phyloP scores from a whole-genome alignment of 2,329 filamentous ascomycete species.

The Aspergillus candidus region DNA sequence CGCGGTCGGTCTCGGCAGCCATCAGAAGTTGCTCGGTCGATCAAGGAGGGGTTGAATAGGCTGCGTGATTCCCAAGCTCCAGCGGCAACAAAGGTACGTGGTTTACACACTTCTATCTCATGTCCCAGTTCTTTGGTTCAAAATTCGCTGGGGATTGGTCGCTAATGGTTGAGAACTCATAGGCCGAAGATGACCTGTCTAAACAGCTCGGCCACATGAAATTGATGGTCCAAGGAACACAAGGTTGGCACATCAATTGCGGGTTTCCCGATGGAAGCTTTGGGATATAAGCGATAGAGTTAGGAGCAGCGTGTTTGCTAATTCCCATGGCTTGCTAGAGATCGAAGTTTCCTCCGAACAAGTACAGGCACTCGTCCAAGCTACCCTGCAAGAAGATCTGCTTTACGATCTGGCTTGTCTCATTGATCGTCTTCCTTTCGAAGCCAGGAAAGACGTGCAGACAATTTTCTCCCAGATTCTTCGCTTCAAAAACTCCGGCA shows the following conservation, averaged over 20 bases:
- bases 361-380: slow-evolving; percentile 76
- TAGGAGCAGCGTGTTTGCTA: not conserved
- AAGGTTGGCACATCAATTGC: slow-evolving; percentile 50
- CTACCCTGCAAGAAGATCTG: slow-evolving; percentile 83
- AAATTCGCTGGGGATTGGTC: not conserved
- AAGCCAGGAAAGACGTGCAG: slow-evolving; percentile 91
- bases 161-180: slow-evolving; percentile 15
- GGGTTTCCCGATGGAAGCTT: not conserved
- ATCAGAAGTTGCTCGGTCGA: slow-evolving; percentile 55
- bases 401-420: slow-evolving; percentile 76
- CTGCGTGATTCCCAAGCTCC: slow-evolving; percentile 53
- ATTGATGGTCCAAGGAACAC: slow-evolving; percentile 83
- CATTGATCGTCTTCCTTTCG: slow-evolving; percentile 83
- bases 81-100: slow-evolving; percentile 37
- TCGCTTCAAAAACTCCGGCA: slow-evolving; percentile 68
- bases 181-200: slow-evolving; percentile 81
- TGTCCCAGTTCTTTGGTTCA: slow-evolving; percentile 1
- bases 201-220: slow-evolving; percentile 89
- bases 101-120: slow-evolving; percentile 31
- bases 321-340: slow-evolving; percentile 49
- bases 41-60: slow-evolving; percentile 58
- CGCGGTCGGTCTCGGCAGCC: slow-evolving; percentile 56
- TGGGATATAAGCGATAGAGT: not conserved
- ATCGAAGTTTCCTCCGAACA: slow-evolving; percentile 80
- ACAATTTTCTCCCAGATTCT: slow-evolving; percentile 94